Conservation (phyloP, 768 basidiomycete species). For the Serendipita vermifera region DNA sequence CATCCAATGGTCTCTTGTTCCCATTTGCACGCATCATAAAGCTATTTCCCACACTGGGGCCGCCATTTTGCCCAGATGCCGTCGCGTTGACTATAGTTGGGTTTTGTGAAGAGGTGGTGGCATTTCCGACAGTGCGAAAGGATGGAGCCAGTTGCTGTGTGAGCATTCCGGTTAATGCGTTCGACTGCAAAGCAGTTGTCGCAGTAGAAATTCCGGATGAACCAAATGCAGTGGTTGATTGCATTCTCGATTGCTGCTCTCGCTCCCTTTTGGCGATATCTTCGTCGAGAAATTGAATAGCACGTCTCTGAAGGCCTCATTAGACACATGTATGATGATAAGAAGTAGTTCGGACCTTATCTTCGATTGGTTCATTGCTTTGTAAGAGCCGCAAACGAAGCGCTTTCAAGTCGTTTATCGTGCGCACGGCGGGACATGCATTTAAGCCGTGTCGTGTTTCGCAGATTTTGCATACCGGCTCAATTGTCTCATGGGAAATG, state of each 20-base stretch:
- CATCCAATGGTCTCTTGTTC: neutral
- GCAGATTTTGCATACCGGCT: slow-evolving; percentile 3
- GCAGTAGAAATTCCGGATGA: neutral
- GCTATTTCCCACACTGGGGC: too few relatives aligned
- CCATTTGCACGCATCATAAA: too few relatives aligned
- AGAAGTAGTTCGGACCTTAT: neutral
- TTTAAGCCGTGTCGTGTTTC: neutral
- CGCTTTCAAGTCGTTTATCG: neutral
- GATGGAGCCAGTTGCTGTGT: too few relatives aligned
- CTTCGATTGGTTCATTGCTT: neutral
- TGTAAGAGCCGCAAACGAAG: neutral
- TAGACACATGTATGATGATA: too few relatives aligned
- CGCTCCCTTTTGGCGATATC: slow-evolving; percentile 8
- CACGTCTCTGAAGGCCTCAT: too few relatives aligned
- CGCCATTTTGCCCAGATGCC: too few relatives aligned
- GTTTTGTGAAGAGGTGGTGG: neutral
- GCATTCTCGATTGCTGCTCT: neutral
- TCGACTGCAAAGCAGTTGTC: neutral
- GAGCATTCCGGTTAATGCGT: neutral
- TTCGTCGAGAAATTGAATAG: neutral
- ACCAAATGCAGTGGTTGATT: neutral
- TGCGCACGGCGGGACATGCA: neutral
- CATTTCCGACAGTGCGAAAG: too few relatives aligned
- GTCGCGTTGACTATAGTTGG: neutral
- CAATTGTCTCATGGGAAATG: too few relatives aligned